Evolutionary conservation across 2,329 filamentous ascomycete genomes (phyloP).

Genomic region (Fusarium beomiforme): DNA sequence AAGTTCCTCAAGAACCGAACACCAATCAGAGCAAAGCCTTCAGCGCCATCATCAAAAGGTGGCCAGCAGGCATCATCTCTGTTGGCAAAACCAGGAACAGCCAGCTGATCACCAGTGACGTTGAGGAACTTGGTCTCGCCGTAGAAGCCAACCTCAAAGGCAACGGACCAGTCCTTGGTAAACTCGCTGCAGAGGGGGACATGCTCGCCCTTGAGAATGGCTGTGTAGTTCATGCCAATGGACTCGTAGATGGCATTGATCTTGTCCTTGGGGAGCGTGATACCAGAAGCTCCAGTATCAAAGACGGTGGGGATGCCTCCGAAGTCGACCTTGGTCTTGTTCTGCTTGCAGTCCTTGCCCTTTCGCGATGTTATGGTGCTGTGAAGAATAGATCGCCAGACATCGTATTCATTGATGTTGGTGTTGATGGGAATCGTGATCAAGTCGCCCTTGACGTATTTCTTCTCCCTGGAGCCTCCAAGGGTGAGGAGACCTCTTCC

Average conservation of each 20-base stretch:
- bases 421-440: conserved; percentile 23
- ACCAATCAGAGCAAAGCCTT: conserved; percentile 47
- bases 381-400: conserved; percentile 45
- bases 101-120: conserved; percentile 47
- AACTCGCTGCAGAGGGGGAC: conserved; percentile 50
- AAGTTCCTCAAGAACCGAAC: conserved; percentile 43
- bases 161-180: conserved; percentile 48
- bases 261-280: conserved; percentile 40
- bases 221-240: conserved; percentile 50
- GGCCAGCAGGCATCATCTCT: conserved; percentile 49
- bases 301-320: conserved; percentile 40
- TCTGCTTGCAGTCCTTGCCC: conserved; percentile 24
- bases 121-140: conserved; percentile 40
- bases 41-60: conserved; percentile 42
- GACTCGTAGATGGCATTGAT: conserved; percentile 45
- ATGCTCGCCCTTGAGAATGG: conserved; percentile 41
- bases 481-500: conserved; percentile 46
- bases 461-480: conserved; percentile 46
- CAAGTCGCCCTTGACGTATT: conserved; percentile 42
- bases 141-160: conserved; percentile 42
- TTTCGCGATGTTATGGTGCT: conserved; percentile 1
- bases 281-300: conserved; percentile 47
- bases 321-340: background rate
- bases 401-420: conserved; percentile 31
- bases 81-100: conserved; percentile 46